These are phyloP conservation scores for Zygosaccharomyces bisporus DNA, from an alignment of 805 yeast genomes.

Conservation along the genomic window DNA sequence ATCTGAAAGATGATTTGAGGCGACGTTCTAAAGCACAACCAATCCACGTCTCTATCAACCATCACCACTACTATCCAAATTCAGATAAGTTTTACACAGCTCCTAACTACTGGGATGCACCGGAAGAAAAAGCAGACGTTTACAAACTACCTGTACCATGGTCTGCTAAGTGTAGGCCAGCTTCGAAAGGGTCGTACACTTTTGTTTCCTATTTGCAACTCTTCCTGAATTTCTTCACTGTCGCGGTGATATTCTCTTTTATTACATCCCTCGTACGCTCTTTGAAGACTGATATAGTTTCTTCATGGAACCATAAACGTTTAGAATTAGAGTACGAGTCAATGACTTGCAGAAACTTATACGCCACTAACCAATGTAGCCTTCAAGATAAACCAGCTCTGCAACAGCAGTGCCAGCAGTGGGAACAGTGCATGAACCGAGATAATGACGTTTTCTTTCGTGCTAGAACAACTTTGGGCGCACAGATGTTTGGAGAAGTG, in stretches of 20 bases:
- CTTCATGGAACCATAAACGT: conserved; percentile 47
- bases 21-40: conserved; percentile 19
- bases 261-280: conserved; percentile 44
- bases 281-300: conserved; percentile 51
- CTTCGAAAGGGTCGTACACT: conserved; percentile 51
- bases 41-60: conserved; percentile 30
- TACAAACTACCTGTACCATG: conserved; percentile 54
- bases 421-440: conserved; percentile 65
- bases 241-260: conserved; percentile 44
- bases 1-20: conserved; percentile 18
- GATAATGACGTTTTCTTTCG: conserved; percentile 40
- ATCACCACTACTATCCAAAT: conserved; percentile 25
- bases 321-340: conserved; percentile 48
- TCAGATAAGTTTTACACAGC: conserved; percentile 20
- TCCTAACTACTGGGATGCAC: conserved; percentile 5
- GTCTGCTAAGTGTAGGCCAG: conserved; percentile 50
- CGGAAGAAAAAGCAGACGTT: conserved; percentile 27
- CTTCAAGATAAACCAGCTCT: conserved; percentile 53
- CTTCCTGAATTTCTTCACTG: conserved; percentile 46
- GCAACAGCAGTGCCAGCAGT: conserved; percentile 51
- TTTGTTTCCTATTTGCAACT: conserved; percentile 61
- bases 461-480: conserved; percentile 55
- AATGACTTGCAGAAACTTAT: conserved; percentile 50
- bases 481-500: conserved; percentile 58
- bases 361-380: conserved; percentile 54